phyloP scores from a whole-genome alignment of 176 grass and related monocot genomes.

The Rhynchospora breviuscula region DNA sequence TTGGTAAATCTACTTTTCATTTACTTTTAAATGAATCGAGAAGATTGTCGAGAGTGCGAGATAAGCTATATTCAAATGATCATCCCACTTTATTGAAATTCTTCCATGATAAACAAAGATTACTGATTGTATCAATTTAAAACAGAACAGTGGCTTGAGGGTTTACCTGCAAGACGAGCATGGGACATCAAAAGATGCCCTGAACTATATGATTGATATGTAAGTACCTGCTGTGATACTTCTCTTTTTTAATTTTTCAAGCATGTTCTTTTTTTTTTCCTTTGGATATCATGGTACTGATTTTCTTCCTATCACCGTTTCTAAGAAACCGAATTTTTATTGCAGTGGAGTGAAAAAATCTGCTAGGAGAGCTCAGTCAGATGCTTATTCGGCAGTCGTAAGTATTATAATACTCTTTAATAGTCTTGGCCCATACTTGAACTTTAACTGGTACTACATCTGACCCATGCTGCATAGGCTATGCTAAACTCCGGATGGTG shows the following conservation, averaged over 20 bases:
- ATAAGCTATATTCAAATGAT: too few relatives aligned
- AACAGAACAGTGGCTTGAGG: constrained; percentile 68
- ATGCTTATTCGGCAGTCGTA: constrained; percentile 86
- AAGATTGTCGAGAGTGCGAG: too few relatives aligned
- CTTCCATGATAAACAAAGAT: not conserved
- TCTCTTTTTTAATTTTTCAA: not conserved
- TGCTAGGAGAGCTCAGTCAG: constrained; percentile 50
- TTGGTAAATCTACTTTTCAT: too few relatives aligned
- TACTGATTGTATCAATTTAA: constrained; percentile 27
- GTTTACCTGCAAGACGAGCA: constrained; percentile 80
- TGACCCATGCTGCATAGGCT: not conserved
- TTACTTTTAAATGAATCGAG: too few relatives aligned
- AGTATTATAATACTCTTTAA: not conserved
- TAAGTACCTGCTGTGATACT: constrained; percentile 9
- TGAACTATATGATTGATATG: constrained; percentile 80
- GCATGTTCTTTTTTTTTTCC: not conserved
- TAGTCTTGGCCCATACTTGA: not conserved
- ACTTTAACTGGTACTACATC: not conserved
- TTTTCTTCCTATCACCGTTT: not conserved
- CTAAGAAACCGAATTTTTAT: not conserved
- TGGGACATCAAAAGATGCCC: constrained; percentile 67
- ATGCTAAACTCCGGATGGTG: not conserved
- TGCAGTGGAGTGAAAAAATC: constrained; percentile 67
- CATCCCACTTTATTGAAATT: not conserved
- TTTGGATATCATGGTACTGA: not conserved